These are phyloP conservation scores for Pleurotus ostreatus DNA, from an alignment of 768 basidiomycete species.

Conservation along the genomic window DNA sequence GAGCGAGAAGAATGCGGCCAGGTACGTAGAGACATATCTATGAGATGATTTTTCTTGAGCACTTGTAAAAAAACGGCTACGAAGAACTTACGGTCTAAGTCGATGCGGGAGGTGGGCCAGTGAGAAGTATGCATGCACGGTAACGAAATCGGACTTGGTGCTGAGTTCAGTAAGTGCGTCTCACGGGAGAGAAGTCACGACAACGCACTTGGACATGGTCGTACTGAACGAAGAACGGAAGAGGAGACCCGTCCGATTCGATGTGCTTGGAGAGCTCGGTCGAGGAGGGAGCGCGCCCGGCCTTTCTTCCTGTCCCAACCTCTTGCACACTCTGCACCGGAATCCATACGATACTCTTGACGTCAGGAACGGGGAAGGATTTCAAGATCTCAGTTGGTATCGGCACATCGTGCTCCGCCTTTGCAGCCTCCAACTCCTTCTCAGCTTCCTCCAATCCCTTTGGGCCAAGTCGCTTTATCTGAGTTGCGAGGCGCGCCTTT, in stretches of 20 bases:
- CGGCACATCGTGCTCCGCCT: constrained; percentile 77
- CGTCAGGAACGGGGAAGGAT: constrained; percentile 86
- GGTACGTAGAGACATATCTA: constrained; percentile 77
- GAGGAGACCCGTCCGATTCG: constrained; percentile 54
- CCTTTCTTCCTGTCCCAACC: constrained; percentile 43
- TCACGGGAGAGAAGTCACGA: neutral
- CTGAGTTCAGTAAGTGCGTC: constrained; percentile 4
- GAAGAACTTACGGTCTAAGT: constrained; percentile 64
- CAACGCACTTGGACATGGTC: constrained; percentile 79
- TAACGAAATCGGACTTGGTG: constrained; percentile 85
- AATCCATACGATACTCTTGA: constrained; percentile 91
- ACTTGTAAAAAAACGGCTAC: neutral
- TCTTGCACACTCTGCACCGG: constrained; percentile 66
- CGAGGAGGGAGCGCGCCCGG: constrained; percentile 19
- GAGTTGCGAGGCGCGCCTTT: constrained; percentile 68
- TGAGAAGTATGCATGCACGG: constrained; percentile 76
- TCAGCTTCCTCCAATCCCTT: constrained; percentile 74
- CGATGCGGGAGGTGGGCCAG: constrained; percentile 65
- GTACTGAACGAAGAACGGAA: constrained; percentile 91
- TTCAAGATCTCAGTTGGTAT: constrained; percentile 82
- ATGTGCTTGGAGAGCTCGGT: constrained; percentile 59
- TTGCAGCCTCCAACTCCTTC: constrained; percentile 72
- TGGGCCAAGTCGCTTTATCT: constrained; percentile 68
- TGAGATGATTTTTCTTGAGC: constrained; percentile 6
- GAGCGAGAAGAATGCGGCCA: constrained; percentile 83